Evolutionary conservation across 345 rosid species (phyloP).

Genomic region (Lepidium sativum): DNA sequence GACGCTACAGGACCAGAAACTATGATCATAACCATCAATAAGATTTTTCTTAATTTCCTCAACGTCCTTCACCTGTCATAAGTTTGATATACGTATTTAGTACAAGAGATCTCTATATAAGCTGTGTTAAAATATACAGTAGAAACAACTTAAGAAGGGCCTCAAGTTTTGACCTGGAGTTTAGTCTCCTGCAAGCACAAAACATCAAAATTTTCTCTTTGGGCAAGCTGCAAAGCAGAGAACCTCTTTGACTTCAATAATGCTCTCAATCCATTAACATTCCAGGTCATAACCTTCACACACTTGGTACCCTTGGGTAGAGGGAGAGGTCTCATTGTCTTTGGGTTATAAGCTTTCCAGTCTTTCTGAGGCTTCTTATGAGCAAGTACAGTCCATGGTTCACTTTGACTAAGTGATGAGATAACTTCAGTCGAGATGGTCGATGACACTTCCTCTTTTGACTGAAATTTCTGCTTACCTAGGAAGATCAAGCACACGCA

Average conservation of each 20-base stretch:
- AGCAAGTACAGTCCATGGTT: conserved; percentile 83
- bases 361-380: conserved; percentile 91
- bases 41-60: conserved; percentile 58
- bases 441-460: conserved; percentile 30
- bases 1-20: conserved; percentile 89
- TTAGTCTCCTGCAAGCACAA: conserved; percentile 96
- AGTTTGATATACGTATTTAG: neutral
- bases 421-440: conserved; percentile 16
- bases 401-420: conserved; percentile 28
- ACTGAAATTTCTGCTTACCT: conserved; percentile 28
- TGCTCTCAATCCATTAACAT: conserved; percentile 90
- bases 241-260: conserved; percentile 58
- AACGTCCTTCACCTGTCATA: conserved; percentile 74
- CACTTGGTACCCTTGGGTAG: conserved; percentile 35
- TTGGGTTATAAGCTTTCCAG: conserved; percentile 79
- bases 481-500: conserved; percentile 17
- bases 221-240: conserved; percentile 75
- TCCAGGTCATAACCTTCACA: conserved; percentile 84
- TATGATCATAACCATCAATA: conserved; percentile 63
- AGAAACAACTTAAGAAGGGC: neutral
- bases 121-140: neutral
- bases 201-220: conserved; percentile 74
- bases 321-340: conserved; percentile 66
- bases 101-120: neutral
- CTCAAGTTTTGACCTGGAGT: conserved; percentile 44